Evolutionary conservation across 2,329 filamentous ascomycete species (phyloP), one percentile per base, ranked within the genome.

Genomic region (Elsinoe ampelina): DNA sequence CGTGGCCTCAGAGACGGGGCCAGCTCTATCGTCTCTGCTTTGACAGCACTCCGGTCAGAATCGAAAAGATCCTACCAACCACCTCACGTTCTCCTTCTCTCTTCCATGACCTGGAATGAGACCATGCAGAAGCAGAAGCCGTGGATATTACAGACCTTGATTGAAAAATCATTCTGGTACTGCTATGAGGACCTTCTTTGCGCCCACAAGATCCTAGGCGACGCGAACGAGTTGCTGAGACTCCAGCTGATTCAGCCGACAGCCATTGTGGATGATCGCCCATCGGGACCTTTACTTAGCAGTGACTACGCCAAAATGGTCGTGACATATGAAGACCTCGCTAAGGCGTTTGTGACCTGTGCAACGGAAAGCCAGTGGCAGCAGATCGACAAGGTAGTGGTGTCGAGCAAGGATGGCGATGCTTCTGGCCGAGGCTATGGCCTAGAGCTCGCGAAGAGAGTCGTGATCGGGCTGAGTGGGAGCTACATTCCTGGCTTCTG

Each of bases 401-500:
- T 39, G 17, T 20, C 35, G 17, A 52, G 48, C 17, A 52, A 39
- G 17, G 34, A 20, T 38, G 48, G 34, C 17, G 17, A 52, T 15
- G 19, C 11, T 12, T 45, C 41, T n/a, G 19, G 32, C 26, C 8
- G 32, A 19, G 32, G 34, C 2, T 52, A 52, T 39, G 48, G 32
- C 8, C 34, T 20, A 15, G 35, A 38, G 12, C 17, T 52, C 2
- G 32, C 32, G 4, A 39, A 26, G 19, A 32, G 48, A 11, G 34
- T 52, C 15, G 19, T 36, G 5, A 39, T 20, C 11, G 48, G 48
- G 6, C 17, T 52, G 19, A 36, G 32, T 12, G 48, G 15, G 17
- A 39, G 48, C 35, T 52, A 52, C 26, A 39, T 52, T n/a, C 48
- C 48, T n/a, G 48, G 48, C 2, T 52, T 52, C 17, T 52, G 48